Evolutionary conservation across 768 basidiomycete species (phyloP).

Genomic region (Lactarius hatsudake): DNA sequence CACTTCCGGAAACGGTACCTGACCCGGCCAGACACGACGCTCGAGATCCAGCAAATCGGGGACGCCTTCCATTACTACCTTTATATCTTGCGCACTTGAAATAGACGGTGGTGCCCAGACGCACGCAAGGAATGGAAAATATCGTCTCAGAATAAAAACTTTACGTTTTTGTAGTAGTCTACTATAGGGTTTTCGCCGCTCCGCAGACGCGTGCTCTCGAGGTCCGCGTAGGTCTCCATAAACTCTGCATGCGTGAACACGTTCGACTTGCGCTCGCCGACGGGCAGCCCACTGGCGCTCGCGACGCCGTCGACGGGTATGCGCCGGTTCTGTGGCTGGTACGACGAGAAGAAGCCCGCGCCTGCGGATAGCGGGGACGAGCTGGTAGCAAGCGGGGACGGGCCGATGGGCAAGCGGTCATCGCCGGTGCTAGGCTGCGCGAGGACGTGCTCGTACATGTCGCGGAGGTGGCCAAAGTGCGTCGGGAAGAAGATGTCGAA

Average conservation of each 20-base stretch:
- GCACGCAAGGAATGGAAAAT: not conserved
- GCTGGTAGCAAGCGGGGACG: slow-evolving; percentile 52
- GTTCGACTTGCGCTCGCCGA: slow-evolving; percentile 76
- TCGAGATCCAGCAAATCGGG: slow-evolving; percentile 70
- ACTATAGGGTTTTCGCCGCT: slow-evolving; percentile 90
- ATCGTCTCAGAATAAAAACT: slow-evolving; percentile 71
- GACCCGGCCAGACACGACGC: slow-evolving; percentile 48
- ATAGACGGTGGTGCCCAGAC: too few relatives aligned
- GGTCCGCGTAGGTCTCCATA: slow-evolving; percentile 77
- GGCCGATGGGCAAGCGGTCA: slow-evolving; percentile 31
- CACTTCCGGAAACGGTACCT: slow-evolving; percentile 79
- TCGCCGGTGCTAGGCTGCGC: slow-evolving; percentile 45
- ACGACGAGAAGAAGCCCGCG: slow-evolving; percentile 70
- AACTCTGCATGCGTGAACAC: slow-evolving; percentile 91
- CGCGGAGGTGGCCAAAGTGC: slow-evolving; percentile 74
- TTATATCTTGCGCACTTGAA: slow-evolving; percentile 55
- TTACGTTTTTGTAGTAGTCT: slow-evolving; percentile 90
- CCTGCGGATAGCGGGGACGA: slow-evolving; percentile 53
- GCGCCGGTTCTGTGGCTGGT: slow-evolving; percentile 53
- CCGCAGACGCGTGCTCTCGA: slow-evolving; percentile 62
- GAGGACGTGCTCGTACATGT: slow-evolving; percentile 87
- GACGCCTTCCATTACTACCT: slow-evolving; percentile 84
- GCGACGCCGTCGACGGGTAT: slow-evolving; percentile 65
- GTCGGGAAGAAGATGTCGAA: slow-evolving; percentile 99
- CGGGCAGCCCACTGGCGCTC: slow-evolving; percentile 72